Percentiles rank a stretch among this genome's conserved stretches.
Conservation (phyloP, 1,284 basidiomycete genomes). For the Blastosporella zonata region DNA sequence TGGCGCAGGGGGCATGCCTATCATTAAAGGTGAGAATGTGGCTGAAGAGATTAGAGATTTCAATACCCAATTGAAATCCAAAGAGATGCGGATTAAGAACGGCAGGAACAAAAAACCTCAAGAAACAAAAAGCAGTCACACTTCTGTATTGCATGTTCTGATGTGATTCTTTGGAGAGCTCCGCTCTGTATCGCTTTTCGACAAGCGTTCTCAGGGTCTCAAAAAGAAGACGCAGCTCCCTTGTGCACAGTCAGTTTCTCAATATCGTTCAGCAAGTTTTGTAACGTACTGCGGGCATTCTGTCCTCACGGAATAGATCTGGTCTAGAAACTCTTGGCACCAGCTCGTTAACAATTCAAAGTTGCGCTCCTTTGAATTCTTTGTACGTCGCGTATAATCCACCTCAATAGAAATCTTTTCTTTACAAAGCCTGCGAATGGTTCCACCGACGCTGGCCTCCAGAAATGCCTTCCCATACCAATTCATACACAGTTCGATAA, state of each 20-base stretch:
- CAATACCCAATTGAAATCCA: slow-evolving; percentile 64
- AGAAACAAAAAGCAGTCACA: slow-evolving; percentile 82
- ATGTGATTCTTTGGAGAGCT: slow-evolving; percentile 39
- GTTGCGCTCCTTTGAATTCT: slow-evolving; percentile 58
- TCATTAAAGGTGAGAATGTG: slow-evolving; percentile 8
- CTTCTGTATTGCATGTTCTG: slow-evolving; percentile 70
- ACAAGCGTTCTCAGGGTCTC: slow-evolving; percentile 70
- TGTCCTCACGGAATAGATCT: slow-evolving; percentile 68
- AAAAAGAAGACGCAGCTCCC: slow-evolving; percentile 75
- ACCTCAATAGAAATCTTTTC: slow-evolving; percentile 78
- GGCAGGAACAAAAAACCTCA: slow-evolving; percentile 81
- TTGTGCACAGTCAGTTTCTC: slow-evolving; percentile 30
- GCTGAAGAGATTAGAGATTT: background rate
- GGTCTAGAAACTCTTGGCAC: slow-evolving; percentile 75
- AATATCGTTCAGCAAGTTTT: background rate
- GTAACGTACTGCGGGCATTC: slow-evolving; percentile 71
- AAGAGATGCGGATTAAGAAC: slow-evolving; percentile 78
- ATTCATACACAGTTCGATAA: slow-evolving; percentile 73
- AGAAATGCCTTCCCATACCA: slow-evolving; percentile 75
- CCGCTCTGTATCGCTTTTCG: slow-evolving; percentile 54
- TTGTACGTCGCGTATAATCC: slow-evolving; percentile 64
- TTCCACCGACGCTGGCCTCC: slow-evolving; percentile 70
- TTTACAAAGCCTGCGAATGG: slow-evolving; percentile 63
- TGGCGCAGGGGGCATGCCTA: slow-evolving; percentile 61
- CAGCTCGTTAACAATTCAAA: slow-evolving; percentile 71